Evolutionary conservation across 768 basidiomycete genomes (phyloP).

Genomic region (Sutorius australiensis): DNA sequence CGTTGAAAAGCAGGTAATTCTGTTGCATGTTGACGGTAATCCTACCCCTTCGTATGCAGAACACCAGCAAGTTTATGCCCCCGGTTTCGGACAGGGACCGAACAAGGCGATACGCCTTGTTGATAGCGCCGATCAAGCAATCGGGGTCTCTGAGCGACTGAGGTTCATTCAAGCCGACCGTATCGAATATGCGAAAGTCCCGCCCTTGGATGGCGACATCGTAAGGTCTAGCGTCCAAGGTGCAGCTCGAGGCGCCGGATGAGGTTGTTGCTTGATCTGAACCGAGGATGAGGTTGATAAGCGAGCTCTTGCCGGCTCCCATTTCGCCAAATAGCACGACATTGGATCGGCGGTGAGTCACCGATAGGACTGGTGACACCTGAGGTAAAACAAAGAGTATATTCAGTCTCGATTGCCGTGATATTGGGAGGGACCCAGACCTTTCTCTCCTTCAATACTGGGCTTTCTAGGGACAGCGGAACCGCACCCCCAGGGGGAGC

Average conservation of each 20-base stretch:
- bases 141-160: slow-evolving; percentile 23
- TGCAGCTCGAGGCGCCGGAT: slow-evolving; percentile 31
- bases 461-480: background rate
- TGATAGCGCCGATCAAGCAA: slow-evolving; percentile 28
- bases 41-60: slow-evolving; percentile 34
- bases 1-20: slow-evolving; percentile 33
- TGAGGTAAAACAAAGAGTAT: background rate
- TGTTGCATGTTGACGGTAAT: slow-evolving; percentile 26
- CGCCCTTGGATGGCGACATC: slow-evolving; percentile 13
- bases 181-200: slow-evolving; percentile 33
- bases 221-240: slow-evolving; percentile 31
- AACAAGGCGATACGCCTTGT: slow-evolving; percentile 35
- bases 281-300: slow-evolving; percentile 40
- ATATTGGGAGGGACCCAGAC: slow-evolving; percentile 2
- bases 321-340: slow-evolving; percentile 30
- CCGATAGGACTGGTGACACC: slow-evolving; percentile 2
- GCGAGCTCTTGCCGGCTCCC: slow-evolving; percentile 38
- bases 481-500: background rate
- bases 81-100: slow-evolving; percentile 25
- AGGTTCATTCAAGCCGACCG: slow-evolving; percentile 32
- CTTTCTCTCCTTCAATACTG: slow-evolving; percentile 2
- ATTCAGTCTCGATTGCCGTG: slow-evolving; percentile 5
- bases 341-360: slow-evolving; percentile 16
- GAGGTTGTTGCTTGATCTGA: slow-evolving; percentile 27
- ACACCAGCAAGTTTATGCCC: slow-evolving; percentile 41